These are phyloP conservation scores for Carex pumila DNA, from an alignment of 176 grass and related monocot species.

Conservation along the genomic window DNA sequence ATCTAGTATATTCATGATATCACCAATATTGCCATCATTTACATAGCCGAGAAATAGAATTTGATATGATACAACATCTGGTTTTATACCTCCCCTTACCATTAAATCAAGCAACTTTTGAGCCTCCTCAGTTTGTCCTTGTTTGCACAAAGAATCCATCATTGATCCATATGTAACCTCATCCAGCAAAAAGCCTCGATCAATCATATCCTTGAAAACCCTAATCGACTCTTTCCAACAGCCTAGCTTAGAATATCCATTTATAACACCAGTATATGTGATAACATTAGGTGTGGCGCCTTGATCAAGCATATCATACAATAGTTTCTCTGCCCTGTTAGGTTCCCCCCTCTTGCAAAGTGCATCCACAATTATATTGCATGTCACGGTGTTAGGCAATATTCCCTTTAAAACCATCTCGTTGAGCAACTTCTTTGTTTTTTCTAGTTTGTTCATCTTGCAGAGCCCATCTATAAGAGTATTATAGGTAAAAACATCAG, in stretches of 20 bases:
- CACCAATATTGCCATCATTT: too few species aligned
- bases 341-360: slow-evolving; percentile 52
- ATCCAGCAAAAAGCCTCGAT: too few species aligned
- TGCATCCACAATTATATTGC: slow-evolving; percentile 45
- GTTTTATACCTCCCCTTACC: too few species aligned
- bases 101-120: too few species aligned
- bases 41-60: too few species aligned
- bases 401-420: slow-evolving; percentile 55
- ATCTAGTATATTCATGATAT: too few species aligned
- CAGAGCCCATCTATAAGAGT: slow-evolving; percentile 56
- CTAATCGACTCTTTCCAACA: too few species aligned
- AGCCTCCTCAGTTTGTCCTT: too few species aligned
- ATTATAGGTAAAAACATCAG: slow-evolving; percentile 45
- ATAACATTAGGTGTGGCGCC: slow-evolving; percentile 40
- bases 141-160: too few species aligned
- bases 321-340: slow-evolving; percentile 37
- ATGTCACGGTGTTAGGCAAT: slow-evolving; percentile 35
- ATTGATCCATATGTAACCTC: too few species aligned
- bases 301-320: slow-evolving; percentile 43
- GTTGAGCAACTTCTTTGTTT: slow-evolving; percentile 26
- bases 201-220: too few species aligned
- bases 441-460: slow-evolving; percentile 31
- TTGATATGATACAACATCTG: too few species aligned
- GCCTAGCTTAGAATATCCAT: slow-evolving; percentile 49
- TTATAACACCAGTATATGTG: slow-evolving; percentile 53